These are phyloP conservation scores for Mycosphaerella sp. DNA, from an alignment of 2,329 filamentous ascomycete species.

Conservation along the genomic window DNA sequence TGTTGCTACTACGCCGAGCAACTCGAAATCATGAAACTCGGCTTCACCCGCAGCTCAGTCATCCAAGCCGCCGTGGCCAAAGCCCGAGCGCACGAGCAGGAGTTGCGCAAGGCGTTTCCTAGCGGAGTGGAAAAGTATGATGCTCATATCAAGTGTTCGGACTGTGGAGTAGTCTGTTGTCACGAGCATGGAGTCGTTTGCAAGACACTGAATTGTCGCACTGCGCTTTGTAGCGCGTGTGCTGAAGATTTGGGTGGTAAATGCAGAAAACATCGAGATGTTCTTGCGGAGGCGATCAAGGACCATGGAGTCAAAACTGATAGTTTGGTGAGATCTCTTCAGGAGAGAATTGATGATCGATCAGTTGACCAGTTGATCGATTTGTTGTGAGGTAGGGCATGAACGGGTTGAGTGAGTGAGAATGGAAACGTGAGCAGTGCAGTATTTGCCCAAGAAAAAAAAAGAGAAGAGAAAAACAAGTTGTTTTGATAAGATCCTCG, in stretches of 20 bases:
- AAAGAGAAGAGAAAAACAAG: no score
- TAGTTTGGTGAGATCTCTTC: neutral
- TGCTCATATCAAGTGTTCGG: conserved; percentile 11
- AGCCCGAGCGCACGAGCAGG: conserved; percentile 1
- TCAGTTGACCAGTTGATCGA: neutral
- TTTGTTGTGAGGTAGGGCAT: neutral
- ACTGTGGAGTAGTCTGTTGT: conserved; percentile 8
- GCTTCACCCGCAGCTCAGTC: conserved; percentile 1
- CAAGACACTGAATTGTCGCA: conserved; percentile 8
- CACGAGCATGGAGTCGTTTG: conserved; percentile 12
- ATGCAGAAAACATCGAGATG: conserved; percentile 1
- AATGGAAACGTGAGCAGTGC: no score
- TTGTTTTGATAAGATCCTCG: no score
- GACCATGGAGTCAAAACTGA: neutral
- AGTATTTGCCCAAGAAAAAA: no score
- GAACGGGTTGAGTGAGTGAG: no score
- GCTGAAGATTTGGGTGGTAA: neutral
- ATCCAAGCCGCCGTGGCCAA: neutral
- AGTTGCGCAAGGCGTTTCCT: neutral
- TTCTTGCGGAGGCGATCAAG: neutral
- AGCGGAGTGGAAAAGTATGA: conserved; percentile 11
- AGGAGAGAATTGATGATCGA: neutral
- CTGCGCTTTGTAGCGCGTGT: conserved; percentile 8
- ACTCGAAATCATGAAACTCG: neutral
- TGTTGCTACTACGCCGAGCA: conserved; percentile 13